Percentiles rank a stretch among this genome's conserved stretches.
Conservation (phyloP, 2,329 filamentous ascomycete species). For the Nothophoma quercina region DNA sequence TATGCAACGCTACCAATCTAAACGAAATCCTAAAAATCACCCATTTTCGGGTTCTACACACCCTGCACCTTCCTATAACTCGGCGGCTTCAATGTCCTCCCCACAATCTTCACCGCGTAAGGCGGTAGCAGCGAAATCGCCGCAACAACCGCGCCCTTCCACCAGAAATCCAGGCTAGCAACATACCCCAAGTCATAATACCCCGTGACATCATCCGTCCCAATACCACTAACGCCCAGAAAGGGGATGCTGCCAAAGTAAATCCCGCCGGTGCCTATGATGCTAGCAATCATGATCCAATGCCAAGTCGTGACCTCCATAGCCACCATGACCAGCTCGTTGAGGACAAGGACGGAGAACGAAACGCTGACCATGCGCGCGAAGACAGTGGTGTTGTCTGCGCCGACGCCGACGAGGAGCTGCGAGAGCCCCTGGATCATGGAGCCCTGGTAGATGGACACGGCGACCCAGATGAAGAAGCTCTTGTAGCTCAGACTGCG, state of each 20-base stretch:
- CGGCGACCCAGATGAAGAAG: slow-evolving; percentile 95
- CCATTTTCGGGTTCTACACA: slow-evolving; percentile 60
- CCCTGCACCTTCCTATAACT: slow-evolving; percentile 93
- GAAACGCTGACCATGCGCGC: slow-evolving; percentile 82
- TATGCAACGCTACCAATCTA: background rate
- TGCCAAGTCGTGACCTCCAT: slow-evolving; percentile 98
- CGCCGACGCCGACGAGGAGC: slow-evolving; percentile 77
- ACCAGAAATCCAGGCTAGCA: slow-evolving; percentile 81
- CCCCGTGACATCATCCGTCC: background rate
- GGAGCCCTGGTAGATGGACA: slow-evolving; percentile 93
- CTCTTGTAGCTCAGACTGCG: slow-evolving; percentile 88
- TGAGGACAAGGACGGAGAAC: slow-evolving; percentile 90
- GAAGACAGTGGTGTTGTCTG: slow-evolving; percentile 42
- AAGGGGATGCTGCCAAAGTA: slow-evolving; percentile 87
- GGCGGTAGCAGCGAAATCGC: slow-evolving; percentile 85
- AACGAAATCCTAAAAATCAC: background rate
- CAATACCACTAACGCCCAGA: slow-evolving; percentile 63
- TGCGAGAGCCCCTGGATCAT: slow-evolving; percentile 96
- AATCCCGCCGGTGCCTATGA: slow-evolving; percentile 82
- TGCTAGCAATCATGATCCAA: slow-evolving; percentile 83
- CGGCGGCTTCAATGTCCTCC: slow-evolving; percentile 85
- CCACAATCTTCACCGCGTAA: slow-evolving; percentile 84
- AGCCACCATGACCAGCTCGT: slow-evolving; percentile 96
- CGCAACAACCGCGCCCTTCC: slow-evolving; percentile 82
- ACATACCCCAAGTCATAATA: slow-evolving; percentile 90